Conservation (phyloP, 2,329 filamentous ascomycete species). For the Alternaria triticimaculans region DNA sequence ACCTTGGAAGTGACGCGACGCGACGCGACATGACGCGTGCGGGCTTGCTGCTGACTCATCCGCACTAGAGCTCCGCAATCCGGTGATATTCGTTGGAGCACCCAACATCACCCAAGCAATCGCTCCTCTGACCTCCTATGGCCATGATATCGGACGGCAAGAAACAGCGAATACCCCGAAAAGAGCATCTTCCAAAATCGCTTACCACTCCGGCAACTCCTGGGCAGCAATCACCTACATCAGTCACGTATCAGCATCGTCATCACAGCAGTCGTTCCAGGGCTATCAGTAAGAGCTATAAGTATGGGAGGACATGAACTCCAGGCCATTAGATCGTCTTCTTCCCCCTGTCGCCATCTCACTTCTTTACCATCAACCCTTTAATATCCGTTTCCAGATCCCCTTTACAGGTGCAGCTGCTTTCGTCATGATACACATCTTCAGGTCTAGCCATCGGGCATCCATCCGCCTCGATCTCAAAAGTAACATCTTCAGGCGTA, state of each 20-base stretch:
- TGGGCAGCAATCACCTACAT: neutral
- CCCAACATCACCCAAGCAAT: neutral
- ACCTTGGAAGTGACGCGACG: neutral
- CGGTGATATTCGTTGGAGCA: neutral
- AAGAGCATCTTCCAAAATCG: neutral
- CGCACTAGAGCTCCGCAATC: neutral
- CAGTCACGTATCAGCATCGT: neutral
- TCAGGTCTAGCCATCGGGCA: neutral
- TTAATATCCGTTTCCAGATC: neutral
- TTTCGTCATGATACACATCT: neutral
- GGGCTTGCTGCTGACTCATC: neutral
- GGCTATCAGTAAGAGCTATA: neutral
- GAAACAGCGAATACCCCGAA: neutral
- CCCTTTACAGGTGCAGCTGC: neutral
- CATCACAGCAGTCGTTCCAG: neutral
- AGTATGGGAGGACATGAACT: neutral
- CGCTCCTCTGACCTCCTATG: neutral
- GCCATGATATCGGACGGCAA: neutral
- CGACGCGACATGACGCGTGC: neutral
- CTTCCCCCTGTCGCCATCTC: neutral
- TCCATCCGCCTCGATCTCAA: neutral
- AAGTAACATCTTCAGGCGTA: neutral
- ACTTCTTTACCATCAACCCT: neutral
- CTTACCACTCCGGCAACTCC: neutral
- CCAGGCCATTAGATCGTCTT: neutral